Base-by-base conservation (phyloP, 2,329 filamentous ascomycete species). In the Botrytis elliptica region DNA sequence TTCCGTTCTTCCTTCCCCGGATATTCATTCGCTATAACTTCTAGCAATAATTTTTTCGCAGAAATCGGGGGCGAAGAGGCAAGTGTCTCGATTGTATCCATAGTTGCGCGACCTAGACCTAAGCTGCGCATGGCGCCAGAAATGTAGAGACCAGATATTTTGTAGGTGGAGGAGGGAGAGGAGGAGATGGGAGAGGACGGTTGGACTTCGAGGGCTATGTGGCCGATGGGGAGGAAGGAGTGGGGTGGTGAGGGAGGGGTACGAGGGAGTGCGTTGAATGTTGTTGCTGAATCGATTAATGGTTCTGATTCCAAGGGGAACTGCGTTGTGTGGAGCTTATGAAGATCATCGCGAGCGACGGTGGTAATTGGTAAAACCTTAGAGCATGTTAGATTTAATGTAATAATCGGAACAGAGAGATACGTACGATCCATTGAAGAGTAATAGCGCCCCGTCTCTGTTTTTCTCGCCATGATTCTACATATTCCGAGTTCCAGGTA, bases 401-500 rank as follows among this genome's bases (percentile, higher is more conserved):
- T 2, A 36, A 42, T 64, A 12, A 66, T 57, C 36, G 46, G 22
- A 4, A 49, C 63, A 25, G 36, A 18, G 52, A 52, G 29, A 36
- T 8, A 77, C 77, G 65, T 70, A 79, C 78, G 55, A 79, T 70
- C 77, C 77, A 79, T 67, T 78, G 76, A 29, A 79, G 44, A 36
- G 69, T 70, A 18, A 75, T 74, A 12, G 73, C 60, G 18, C 77
- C 77, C 18, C 72, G 55, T 65, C 74, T 71, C 46, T 79, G 78
- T 36, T 55, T n/a, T 38, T 69, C 49, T 12, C 67, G 72, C 76
- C 75, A 79, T 44, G 70, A 44, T 44, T 71, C 70, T 42, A 86
- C 81, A 60, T 81, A 76, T 2, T 84, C 80, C 12, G 76, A 74
- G 38, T 82, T 80, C 84, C 84, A 86, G 14, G 83, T 83, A 74